A percentile compares a stretch with the other conserved stretches of the same genome.
These are phyloP conservation scores for Hypoxylon lienhwacheense DNA, from an alignment of 495 filamentous ascomycete species.

Conservation along the genomic window DNA sequence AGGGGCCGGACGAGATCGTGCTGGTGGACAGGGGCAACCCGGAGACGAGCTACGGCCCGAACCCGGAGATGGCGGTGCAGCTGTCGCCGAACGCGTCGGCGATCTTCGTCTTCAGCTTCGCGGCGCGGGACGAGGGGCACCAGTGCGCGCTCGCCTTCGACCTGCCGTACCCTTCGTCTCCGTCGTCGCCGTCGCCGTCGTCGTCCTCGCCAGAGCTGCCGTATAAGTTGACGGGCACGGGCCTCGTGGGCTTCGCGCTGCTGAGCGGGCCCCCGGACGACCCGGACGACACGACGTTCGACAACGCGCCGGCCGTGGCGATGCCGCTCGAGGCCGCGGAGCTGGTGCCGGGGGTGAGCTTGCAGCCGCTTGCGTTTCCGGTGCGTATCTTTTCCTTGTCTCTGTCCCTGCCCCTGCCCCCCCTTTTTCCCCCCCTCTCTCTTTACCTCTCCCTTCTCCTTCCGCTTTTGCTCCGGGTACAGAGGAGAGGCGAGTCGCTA, in stretches of 20 bases:
- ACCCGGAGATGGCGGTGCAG: constrained; percentile 57
- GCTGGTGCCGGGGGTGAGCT: constrained; percentile 15
- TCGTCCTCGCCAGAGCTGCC: background rate
- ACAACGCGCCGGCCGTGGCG: constrained; percentile 52
- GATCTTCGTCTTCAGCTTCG: constrained; percentile 74
- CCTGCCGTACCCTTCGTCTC: too few species aligned
- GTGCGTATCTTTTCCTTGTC: too few species aligned
- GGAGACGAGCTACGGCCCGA: constrained; percentile 37
- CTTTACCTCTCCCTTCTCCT: too few species aligned
- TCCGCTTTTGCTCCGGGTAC: too few species aligned
- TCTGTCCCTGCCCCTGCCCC: too few species aligned
- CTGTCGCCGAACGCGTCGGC: constrained; percentile 59
- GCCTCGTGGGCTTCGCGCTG: constrained; percentile 55
- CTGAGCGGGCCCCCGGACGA: constrained; percentile 42
- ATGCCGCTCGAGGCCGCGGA: constrained; percentile 12
- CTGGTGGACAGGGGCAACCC: constrained; percentile 61
- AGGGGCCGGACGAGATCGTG: constrained; percentile 50
- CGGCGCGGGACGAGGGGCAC: constrained; percentile 54
- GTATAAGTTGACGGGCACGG: constrained; percentile 60
- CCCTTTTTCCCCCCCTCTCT: too few species aligned
- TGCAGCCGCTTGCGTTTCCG: constrained; percentile 13
- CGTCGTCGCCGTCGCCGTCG: too few species aligned
- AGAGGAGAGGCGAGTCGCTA: too few species aligned
- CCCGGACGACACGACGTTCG: constrained; percentile 52
- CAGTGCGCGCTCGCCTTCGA: constrained; percentile 66